Evolutionary conservation across 306 rosid species (phyloP).

Genomic region (Hippophae gyantsensis): DNA sequence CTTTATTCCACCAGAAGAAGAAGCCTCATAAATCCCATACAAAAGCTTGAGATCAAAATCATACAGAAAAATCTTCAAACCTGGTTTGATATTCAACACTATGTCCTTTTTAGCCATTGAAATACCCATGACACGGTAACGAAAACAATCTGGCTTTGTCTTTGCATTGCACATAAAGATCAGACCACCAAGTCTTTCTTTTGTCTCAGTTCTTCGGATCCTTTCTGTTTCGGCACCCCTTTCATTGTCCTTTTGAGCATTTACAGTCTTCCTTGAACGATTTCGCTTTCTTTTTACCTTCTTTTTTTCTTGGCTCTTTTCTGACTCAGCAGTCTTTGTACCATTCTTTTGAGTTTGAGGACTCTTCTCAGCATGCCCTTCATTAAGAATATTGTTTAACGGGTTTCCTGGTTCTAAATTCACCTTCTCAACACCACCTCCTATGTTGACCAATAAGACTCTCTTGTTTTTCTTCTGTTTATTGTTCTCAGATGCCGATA

Average conservation of each 20-base stretch:
- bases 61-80: conserved; percentile 69
- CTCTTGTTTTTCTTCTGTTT: conserved; percentile 17
- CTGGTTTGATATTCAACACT: conserved; percentile 57
- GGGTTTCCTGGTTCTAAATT: conserved; percentile 18
- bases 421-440: conserved; percentile 19
- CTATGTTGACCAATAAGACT: conserved; percentile 17
- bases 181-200: conserved; percentile 67
- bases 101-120: conserved; percentile 47
- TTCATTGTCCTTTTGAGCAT: conserved; percentile 24
- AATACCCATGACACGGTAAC: conserved; percentile 69
- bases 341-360: conserved; percentile 20
- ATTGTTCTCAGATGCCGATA: neutral
- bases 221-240: conserved; percentile 19
- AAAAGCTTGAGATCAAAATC: conserved; percentile 87
- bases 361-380: conserved; percentile 24
- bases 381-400: conserved; percentile 16
- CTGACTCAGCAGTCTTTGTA: conserved; percentile 13
- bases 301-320: conserved; percentile 22
- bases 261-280: conserved; percentile 22
- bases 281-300: conserved; percentile 21
- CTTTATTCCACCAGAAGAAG: conserved; percentile 71
- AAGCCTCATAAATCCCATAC: conserved; percentile 73
- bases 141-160: conserved; percentile 88
- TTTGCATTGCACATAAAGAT: conserved; percentile 93
- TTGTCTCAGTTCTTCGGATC: conserved; percentile 15